Evolutionary conservation across 1,284 basidiomycete genomes (phyloP).

Genomic region (Fomes fomentarius): DNA sequence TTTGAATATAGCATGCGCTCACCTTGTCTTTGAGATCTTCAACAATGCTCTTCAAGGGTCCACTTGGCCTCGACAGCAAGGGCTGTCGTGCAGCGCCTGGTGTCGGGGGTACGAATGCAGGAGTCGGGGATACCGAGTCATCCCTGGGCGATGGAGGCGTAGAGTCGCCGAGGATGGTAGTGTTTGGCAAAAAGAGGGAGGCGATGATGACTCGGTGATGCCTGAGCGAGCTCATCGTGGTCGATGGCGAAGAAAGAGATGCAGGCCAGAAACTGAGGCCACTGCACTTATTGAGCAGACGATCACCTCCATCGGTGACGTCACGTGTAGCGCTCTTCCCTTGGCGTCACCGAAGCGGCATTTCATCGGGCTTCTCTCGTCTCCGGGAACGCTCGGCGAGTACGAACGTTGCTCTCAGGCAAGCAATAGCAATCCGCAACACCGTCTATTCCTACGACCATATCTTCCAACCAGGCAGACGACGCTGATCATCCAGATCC

Average conservation of each 20-base stretch:
- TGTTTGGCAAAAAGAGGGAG: slow-evolving; percentile 77
- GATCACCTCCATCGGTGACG: slow-evolving; percentile 25
- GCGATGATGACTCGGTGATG: slow-evolving; percentile 77
- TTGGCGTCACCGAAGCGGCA: too few species aligned
- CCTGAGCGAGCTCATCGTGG: slow-evolving; percentile 62
- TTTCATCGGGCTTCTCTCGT: too few species aligned
- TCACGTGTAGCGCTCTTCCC: slow-evolving; percentile 22
- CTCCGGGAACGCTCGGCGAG: too few species aligned
- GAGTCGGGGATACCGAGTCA: slow-evolving; percentile 18
- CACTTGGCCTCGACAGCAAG: slow-evolving; percentile 22
- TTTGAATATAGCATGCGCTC: slow-evolving; percentile 21
- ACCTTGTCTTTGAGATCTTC: slow-evolving; percentile 75
- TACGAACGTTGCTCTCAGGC: too few species aligned
- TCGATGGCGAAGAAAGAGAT: slow-evolving; percentile 2
- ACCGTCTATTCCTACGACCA: too few species aligned
- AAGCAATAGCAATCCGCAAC: too few species aligned
- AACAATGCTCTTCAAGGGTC: slow-evolving; percentile 68
- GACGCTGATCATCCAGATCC: too few species aligned
- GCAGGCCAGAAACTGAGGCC: slow-evolving; percentile 1
- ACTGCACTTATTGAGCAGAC: slow-evolving; percentile 17
- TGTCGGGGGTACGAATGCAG: slow-evolving; percentile 24
- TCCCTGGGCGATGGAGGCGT: slow-evolving; percentile 51
- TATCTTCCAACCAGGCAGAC: too few species aligned
- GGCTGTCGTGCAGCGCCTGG: slow-evolving; percentile 20
- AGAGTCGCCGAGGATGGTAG: slow-evolving; percentile 62